These are phyloP conservation scores for Aspergillus pseudoglaucus DNA, from an alignment of 2,329 filamentous ascomycete genomes.

Conservation along the genomic window DNA sequence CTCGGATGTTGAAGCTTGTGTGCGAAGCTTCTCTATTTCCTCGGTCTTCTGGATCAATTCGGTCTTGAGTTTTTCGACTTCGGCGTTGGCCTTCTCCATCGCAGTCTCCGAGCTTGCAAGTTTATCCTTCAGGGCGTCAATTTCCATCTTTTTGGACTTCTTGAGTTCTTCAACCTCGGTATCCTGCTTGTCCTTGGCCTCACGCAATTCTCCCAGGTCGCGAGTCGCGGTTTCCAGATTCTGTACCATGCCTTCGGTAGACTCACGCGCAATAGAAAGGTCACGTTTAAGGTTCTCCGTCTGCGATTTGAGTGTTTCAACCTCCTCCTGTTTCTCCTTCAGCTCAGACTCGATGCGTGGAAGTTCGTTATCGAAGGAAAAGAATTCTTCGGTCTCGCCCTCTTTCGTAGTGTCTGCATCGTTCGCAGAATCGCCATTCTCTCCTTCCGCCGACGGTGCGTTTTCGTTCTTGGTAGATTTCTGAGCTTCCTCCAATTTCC, in stretches of 20 bases:
- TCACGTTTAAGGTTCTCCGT: constrained; percentile 64
- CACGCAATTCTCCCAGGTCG: constrained; percentile 53
- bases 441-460: constrained; percentile 16
- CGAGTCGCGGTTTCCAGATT: constrained; percentile 62
- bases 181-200: constrained; percentile 46
- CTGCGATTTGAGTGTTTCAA: constrained; percentile 63
- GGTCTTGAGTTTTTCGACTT: constrained; percentile 28
- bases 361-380: constrained; percentile 85
- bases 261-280: constrained; percentile 64
- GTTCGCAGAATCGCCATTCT: constrained; percentile 1
- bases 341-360: constrained; percentile 72
- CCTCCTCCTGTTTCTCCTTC: constrained; percentile 62
- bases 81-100: constrained; percentile 21
- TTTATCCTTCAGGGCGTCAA: constrained; percentile 36
- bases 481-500: constrained; percentile 64
- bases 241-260: constrained; percentile 57
- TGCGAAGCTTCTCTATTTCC: constrained; percentile 32
- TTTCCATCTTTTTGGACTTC: constrained; percentile 34
- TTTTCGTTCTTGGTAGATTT: constrained; percentile 49
- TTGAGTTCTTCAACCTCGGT: constrained; percentile 41
- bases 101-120: constrained; percentile 26
- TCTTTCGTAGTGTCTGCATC: constrained; percentile 22
- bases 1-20: constrained; percentile 18
- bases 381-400: constrained; percentile 63
- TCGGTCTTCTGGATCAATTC: constrained; percentile 37